Evolutionary conservation across 805 yeast genomes (phyloP).

Genomic region (Barnettozyma wickerhamii): DNA sequence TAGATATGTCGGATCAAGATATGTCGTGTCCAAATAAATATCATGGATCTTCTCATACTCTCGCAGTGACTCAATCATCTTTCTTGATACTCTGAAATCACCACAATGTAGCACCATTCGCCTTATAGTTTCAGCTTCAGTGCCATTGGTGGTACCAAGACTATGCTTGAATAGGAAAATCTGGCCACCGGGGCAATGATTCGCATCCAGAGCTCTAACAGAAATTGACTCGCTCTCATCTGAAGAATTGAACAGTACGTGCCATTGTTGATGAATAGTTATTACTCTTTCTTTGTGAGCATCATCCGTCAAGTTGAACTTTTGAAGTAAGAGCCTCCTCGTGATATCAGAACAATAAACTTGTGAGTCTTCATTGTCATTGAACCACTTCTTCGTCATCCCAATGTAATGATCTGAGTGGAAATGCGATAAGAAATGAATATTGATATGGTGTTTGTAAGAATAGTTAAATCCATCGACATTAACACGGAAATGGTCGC

Average conservation of each 20-base stretch:
- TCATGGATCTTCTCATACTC: constrained; percentile 40
- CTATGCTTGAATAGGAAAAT: constrained; percentile 66
- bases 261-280: not conserved
- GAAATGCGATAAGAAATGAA: constrained; percentile 74
- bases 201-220: constrained; percentile 74
- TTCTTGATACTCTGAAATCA: constrained; percentile 72
- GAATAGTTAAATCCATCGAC: constrained; percentile 66
- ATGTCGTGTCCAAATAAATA: constrained; percentile 88
- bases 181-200: constrained; percentile 96
- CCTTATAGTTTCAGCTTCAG: constrained; percentile 26
- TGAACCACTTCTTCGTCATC: constrained; percentile 63
- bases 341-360: constrained; percentile 77
- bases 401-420: constrained; percentile 97
- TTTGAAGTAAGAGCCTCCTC: constrained; percentile 51
- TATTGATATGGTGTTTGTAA: constrained; percentile 36
- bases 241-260: not conserved
- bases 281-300: not conserved
- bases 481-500: constrained; percentile 31
- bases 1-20: constrained; percentile 64
- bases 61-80: constrained; percentile 29
- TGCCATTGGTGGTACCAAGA: constrained; percentile 24
- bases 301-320: constrained; percentile 29
- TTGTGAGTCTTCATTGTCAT: constrained; percentile 41
- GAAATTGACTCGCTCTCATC: constrained; percentile 33
- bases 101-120: constrained; percentile 82